Evolutionary conservation across 768 basidiomycete species (phyloP).

Genomic region (Galerina sulciceps): DNA sequence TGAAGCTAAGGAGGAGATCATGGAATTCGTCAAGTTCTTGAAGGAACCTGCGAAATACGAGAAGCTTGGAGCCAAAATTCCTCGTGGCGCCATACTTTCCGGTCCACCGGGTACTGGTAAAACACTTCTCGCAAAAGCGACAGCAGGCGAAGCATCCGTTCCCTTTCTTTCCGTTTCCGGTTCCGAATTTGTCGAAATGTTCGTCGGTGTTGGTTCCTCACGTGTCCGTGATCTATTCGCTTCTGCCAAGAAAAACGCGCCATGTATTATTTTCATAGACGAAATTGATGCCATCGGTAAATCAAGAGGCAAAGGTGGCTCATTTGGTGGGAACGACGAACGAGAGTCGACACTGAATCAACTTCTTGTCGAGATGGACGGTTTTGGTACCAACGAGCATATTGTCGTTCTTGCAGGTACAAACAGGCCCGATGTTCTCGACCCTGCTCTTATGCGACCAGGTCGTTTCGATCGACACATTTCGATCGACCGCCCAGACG

Average conservation of each 20-base stretch:
- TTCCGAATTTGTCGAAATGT: slow-evolving; percentile 99
- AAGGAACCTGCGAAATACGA: slow-evolving; percentile 96
- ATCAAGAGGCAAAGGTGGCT: slow-evolving; percentile 81
- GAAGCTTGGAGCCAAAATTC: slow-evolving; percentile 96
- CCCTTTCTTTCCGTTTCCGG: slow-evolving; percentile 99
- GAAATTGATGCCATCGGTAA: slow-evolving; percentile 99
- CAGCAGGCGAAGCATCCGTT: slow-evolving; percentile 96
- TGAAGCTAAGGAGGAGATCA: slow-evolving; percentile 99
- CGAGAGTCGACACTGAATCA: slow-evolving; percentile 98
- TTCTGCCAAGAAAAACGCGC: slow-evolving; percentile 96
- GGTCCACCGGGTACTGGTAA: slow-evolving; percentile 99
- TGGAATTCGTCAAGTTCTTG: slow-evolving; percentile 99
- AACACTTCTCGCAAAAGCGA: slow-evolving; percentile 96
- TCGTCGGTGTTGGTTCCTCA: slow-evolving; percentile 98
- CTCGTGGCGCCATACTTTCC: slow-evolving; percentile 91
- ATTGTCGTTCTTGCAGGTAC: slow-evolving; percentile 97
- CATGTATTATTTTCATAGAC: slow-evolving; percentile 98
- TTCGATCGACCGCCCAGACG: slow-evolving; percentile 92
- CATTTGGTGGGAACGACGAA: slow-evolving; percentile 88
- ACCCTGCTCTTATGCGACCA: slow-evolving; percentile 93
- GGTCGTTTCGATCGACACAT: slow-evolving; percentile 98
- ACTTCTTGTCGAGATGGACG: slow-evolving; percentile 98
- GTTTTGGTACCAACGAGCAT: slow-evolving; percentile 96
- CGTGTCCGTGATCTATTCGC: slow-evolving; percentile 97
- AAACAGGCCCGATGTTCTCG: slow-evolving; percentile 95